Base-by-base conservation (phyloP, 2,329 filamentous ascomycete species). In the Anisogramma anomala region DNA sequence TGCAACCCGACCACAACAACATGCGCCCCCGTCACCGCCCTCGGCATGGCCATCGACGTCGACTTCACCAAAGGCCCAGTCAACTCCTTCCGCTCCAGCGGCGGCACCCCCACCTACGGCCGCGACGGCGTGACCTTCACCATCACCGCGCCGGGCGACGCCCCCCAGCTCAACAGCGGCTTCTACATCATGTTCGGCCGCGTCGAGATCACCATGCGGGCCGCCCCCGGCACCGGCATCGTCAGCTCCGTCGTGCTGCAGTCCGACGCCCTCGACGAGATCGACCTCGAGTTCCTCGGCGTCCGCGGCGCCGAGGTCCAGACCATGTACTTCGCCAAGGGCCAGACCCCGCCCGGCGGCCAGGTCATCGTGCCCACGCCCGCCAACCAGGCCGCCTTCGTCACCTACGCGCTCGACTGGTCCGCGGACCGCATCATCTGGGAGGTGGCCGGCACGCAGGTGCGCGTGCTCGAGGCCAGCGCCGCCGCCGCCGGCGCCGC, bases 111-210 rank as follows among this genome's bases (percentile, higher is more conserved):
- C 3, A 77, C 77, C 1, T 96, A 94, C 65, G 74, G 71, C 57
- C 68, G 69, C 8, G 74, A 88, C 57, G 91, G 91, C 45, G 88
- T 74, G 19, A 75, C 74, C 13, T 93, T 98, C 59, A 87, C 84
- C 19, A 80, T 98, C 39, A 63, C 76, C 39, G 67, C 79, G 55
- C 71, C 79, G 37, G 88, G 89, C 43, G 85, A 98, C 57, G 76
- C 86, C 3, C 91, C 91, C 0, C 82, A 89, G 59, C 75, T 98
- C 47, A 73, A 74, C 49, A 94, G 87, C 47, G 77, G 91, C 54
- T 96, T 94, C 75, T 96, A 95, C 70, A 94, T 98, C 66, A 96
- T 98, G 91, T 98, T 95, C 59, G 91, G 91, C 51, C 83, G 81
- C 49, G 84, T 95, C 56, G 83, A 94, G 50, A 76, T 88, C 51